Conservation (phyloP, 306 rosid genomes). For the Lotus japonicus region DNA sequence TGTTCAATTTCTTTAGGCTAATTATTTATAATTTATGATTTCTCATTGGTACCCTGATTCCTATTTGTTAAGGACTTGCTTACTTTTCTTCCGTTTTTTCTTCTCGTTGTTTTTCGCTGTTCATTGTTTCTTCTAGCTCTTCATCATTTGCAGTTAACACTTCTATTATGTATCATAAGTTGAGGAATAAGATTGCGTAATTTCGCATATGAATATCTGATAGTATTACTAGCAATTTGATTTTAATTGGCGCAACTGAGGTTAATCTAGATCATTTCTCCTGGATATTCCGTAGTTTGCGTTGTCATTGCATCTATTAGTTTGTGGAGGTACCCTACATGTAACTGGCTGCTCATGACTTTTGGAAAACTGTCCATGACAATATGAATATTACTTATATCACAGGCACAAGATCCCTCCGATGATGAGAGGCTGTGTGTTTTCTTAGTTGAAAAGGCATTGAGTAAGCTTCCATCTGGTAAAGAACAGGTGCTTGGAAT, state of each 20-base stretch:
- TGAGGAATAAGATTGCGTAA: conserved; percentile 5
- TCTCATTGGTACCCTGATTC: background rate
- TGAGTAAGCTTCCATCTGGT: conserved; percentile 67
- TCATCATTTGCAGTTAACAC: conserved; percentile 5
- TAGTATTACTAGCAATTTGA: background rate
- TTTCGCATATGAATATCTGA: background rate
- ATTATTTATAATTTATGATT: background rate
- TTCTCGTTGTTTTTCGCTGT: background rate
- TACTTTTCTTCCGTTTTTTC: background rate
- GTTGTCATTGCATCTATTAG: background rate
- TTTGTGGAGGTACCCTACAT: background rate
- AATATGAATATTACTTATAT: conserved; percentile 15
- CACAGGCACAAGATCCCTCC: conserved; percentile 54
- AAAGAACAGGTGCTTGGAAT: conserved; percentile 65
- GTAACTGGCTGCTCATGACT: background rate
- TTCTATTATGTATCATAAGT: background rate
- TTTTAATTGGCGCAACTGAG: background rate
- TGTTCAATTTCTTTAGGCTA: background rate
- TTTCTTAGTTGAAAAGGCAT: conserved; percentile 73
- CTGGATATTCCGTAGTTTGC: background rate
- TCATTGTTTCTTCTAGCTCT: background rate
- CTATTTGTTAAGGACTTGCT: background rate
- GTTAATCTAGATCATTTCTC: background rate
- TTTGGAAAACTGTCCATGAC: conserved; percentile 10
- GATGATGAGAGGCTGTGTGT: conserved; percentile 78